Percentiles rank a stretch among this genome's conserved stretches.
Conservation (phyloP, 2,329 filamentous ascomycete genomes). For the Cryphonectria japonica region DNA sequence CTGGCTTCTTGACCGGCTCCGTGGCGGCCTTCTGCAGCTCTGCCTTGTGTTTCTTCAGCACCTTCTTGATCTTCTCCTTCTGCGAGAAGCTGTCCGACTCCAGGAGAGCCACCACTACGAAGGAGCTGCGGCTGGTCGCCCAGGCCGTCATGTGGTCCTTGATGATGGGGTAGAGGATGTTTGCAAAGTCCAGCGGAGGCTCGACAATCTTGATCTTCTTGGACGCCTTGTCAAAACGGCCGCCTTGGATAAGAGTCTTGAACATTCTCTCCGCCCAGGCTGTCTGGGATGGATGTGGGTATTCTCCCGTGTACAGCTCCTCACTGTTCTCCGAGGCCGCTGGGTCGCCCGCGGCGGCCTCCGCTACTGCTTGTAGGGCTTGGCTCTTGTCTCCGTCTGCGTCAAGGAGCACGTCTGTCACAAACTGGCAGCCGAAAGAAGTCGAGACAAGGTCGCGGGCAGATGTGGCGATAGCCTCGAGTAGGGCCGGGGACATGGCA, state of each 20-base stretch:
- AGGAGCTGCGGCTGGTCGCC: conserved; percentile 85
- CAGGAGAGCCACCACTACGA: conserved; percentile 80
- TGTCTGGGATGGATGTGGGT: conserved; percentile 62
- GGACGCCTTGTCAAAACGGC: conserved; percentile 76
- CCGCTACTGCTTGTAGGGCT: conserved; percentile 72
- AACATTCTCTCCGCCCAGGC: conserved; percentile 78
- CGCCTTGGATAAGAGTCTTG: conserved; percentile 88
- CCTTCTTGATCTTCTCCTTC: conserved; percentile 68
- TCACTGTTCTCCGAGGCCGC: conserved; percentile 44
- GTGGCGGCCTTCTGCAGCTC: conserved; percentile 68
- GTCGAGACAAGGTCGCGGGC: conserved; percentile 71
- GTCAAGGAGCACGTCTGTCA: conserved; percentile 79
- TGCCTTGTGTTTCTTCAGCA: conserved; percentile 74
- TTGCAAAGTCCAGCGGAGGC: conserved; percentile 79
- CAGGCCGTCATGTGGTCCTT: conserved; percentile 75
- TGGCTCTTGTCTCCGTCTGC: conserved; percentile 75
- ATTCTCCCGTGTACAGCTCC: conserved; percentile 42
- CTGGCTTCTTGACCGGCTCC: conserved; percentile 55
- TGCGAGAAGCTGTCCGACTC: conserved; percentile 74
- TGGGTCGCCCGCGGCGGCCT: conserved; percentile 62
- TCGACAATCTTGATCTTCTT: conserved; percentile 73
- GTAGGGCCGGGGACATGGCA: conserved; percentile 72
- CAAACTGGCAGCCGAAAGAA: conserved; percentile 84
- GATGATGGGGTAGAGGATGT: conserved; percentile 81
- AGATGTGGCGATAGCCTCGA: conserved; percentile 72